A percentile compares a stretch with the other conserved stretches of the same genome.
These are phyloP conservation scores for Ogataea sp. DNA, from an alignment of 805 yeast genomes.

Conservation along the genomic window DNA sequence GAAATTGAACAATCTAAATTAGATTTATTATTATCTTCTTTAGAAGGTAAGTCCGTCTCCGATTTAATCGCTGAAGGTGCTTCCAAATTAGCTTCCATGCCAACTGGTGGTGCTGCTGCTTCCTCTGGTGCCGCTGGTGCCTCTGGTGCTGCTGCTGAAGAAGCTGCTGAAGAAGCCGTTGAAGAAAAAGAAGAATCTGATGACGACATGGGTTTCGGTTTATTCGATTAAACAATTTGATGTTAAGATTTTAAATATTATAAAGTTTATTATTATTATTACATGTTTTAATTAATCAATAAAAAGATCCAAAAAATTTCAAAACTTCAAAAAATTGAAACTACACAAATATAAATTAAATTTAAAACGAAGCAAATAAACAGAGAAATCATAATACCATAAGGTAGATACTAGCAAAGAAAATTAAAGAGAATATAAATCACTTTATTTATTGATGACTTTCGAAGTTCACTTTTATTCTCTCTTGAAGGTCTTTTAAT, in stretches of 20 bases:
- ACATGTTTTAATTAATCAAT: too few relatives aligned
- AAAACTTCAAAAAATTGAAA: too few relatives aligned
- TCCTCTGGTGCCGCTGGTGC: constrained; percentile 65
- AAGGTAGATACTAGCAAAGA: too few relatives aligned
- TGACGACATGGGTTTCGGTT: constrained; percentile 68
- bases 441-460: background rate
- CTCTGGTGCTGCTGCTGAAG: constrained; percentile 65
- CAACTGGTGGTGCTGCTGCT: constrained; percentile 96
- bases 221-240: constrained; percentile 25
- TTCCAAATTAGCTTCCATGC: constrained; percentile 94
- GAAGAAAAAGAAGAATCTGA: constrained; percentile 59
- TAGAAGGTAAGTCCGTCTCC: constrained; percentile 87
- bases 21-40: constrained; percentile 68
- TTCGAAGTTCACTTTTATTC: background rate
- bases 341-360: too few relatives aligned
- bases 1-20: constrained; percentile 90
- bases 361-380: too few relatives aligned
- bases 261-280: too few relatives aligned
- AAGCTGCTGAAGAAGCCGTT: constrained; percentile 57
- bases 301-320: too few relatives aligned
- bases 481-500: background rate
- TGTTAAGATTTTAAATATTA: background rate
- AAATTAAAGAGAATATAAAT: too few relatives aligned
- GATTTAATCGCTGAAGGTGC: constrained; percentile 94
- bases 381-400: too few relatives aligned